Percentiles rank a stretch among this genome's conserved stretches.
phyloP scores from a whole-genome alignment of 1,139 yeast species.

The Blastobotrys capitulatus region DNA sequence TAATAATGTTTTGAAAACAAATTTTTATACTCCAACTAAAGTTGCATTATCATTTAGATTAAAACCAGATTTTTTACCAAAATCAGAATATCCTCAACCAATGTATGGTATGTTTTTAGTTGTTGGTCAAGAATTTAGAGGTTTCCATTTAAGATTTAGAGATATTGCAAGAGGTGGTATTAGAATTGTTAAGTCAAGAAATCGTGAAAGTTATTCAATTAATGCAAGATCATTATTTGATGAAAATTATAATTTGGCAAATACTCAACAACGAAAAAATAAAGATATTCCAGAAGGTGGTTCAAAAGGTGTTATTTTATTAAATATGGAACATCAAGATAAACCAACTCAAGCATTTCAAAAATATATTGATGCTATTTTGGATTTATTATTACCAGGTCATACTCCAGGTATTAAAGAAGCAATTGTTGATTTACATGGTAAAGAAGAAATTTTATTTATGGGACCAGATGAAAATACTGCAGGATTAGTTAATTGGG shows the following conservation, averaged over 20 bases:
- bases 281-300: slow-evolving; percentile 99
- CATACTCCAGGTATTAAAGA: slow-evolving; percentile 76
- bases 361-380: slow-evolving; percentile 85
- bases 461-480: slow-evolving; percentile 99
- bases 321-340: slow-evolving; percentile 72
- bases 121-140: slow-evolving; percentile 95
- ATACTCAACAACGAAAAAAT: slow-evolving; percentile 94
- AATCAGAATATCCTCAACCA: slow-evolving; percentile 80
- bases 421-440: slow-evolving; percentile 75
- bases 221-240: slow-evolving; percentile 89
- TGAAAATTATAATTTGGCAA: slow-evolving; percentile 93
- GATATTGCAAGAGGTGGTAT: slow-evolving; percentile 99
- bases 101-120: slow-evolving; percentile 94
- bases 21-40: slow-evolving; percentile 89
- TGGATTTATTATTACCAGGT: slow-evolving; percentile 75
- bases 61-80: slow-evolving; percentile 79
- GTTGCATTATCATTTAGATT: slow-evolving; percentile 92
- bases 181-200: slow-evolving; percentile 86
- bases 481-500: slow-evolving; percentile 96
- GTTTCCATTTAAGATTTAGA: slow-evolving; percentile 94
- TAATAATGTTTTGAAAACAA: slow-evolving; percentile 83
- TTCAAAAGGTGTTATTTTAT: slow-evolving; percentile 90
- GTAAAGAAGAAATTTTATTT: slow-evolving; percentile 81
- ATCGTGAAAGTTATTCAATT: slow-evolving; percentile 76
- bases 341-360: slow-evolving; percentile 83